phyloP scores from a whole-genome alignment of 1,284 basidiomycete species.

The Testicularia cyperi region DNA sequence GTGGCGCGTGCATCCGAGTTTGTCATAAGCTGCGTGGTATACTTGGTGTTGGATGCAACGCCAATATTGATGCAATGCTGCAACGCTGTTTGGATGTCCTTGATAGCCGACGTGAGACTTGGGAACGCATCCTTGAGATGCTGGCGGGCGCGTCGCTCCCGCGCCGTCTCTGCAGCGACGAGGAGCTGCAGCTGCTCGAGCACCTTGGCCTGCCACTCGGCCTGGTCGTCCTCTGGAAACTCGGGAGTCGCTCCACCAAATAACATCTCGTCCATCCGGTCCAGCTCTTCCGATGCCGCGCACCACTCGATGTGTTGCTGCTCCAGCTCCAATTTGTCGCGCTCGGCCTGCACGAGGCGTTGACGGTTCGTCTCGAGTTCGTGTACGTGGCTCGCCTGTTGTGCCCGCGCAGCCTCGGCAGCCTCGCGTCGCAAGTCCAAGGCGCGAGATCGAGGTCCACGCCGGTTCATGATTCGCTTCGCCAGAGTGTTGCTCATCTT shows the following conservation, averaged over 20 bases:
- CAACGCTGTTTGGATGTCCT: constrained; percentile 32
- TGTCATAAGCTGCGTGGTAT: constrained; percentile 32
- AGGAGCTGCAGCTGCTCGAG: constrained; percentile 13
- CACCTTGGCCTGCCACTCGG: constrained; percentile 35
- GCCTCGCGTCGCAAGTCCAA: constrained; percentile 9
- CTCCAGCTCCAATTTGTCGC: constrained; percentile 10
- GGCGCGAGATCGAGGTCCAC: constrained; percentile 5
- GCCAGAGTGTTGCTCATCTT: constrained; percentile 20
- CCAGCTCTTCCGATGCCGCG: constrained; percentile 8
- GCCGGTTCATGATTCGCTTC: constrained; percentile 32
- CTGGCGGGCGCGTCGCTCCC: constrained; percentile 41
- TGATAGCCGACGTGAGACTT: constrained; percentile 15
- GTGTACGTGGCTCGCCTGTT: constrained; percentile 15
- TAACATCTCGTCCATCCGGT: constrained; percentile 11
- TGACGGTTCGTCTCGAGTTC: constrained; percentile 13
- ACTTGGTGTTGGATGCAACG: constrained; percentile 36
- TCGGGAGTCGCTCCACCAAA: constrained; percentile 28
- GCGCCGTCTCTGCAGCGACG: constrained; percentile 34
- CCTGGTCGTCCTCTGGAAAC: constrained; percentile 27
- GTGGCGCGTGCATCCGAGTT: constrained; percentile 9
- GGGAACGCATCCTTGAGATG: constrained; percentile 24
- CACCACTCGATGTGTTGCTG: constrained; percentile 11
- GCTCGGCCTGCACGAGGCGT: constrained; percentile 1
- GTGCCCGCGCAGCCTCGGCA: constrained; percentile 9
- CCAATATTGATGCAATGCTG: constrained; percentile 42